Evolutionary conservation across 495 filamentous ascomycete genomes (phyloP), one percentile per base, ranked within the genome.

Genomic region (Poronia punctata): DNA sequence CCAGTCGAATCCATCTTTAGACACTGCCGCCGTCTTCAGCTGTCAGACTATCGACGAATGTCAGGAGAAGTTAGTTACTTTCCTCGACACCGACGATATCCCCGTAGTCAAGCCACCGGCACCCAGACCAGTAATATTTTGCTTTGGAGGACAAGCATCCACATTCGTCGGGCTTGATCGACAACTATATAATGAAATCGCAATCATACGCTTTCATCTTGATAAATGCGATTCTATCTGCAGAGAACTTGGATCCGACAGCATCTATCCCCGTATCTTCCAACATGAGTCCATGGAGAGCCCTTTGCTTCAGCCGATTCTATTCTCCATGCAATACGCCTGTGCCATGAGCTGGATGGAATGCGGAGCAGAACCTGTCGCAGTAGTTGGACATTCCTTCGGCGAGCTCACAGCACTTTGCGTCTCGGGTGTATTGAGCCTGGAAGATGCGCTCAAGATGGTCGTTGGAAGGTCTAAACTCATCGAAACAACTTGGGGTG

Each of bases 121-220:
- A 39, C 11, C 34, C 1, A 12, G 9, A 3, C 37, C 72, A 0
- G 59, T 76, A 1, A 48, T 79, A 2, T 49, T 80, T 0, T 74
- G 69, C 44, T 78, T 80, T 31, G 73, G 75, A 3, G 74, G 73
- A 5, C 75, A 80, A 42, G 50, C 64, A 0, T 70, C 67, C 0
- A 65, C 40, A 0, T 69, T 41, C 16, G 47, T 76, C 0, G 71
- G 72, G 0, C 40, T 78, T 0, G 54, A 68, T 30, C 48, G 51
- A 6, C 8, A 38, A 1, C 6, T 74, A 1, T 74, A 65, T 22
- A 52, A 69, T 3, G 31, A 40, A 0, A 38, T 60, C 1, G 43
- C 48, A 7, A 15, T 76, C 2, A 39, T 75, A 0, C 59, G 62
- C 8, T 45, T 35, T 0, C 46, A 79, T 45, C 45, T 80, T 1